Evolutionary conservation across 129 eudicot species (phyloP), one percentile per base, ranked within the genome.

Genomic region (Flaveria linearis): DNA sequence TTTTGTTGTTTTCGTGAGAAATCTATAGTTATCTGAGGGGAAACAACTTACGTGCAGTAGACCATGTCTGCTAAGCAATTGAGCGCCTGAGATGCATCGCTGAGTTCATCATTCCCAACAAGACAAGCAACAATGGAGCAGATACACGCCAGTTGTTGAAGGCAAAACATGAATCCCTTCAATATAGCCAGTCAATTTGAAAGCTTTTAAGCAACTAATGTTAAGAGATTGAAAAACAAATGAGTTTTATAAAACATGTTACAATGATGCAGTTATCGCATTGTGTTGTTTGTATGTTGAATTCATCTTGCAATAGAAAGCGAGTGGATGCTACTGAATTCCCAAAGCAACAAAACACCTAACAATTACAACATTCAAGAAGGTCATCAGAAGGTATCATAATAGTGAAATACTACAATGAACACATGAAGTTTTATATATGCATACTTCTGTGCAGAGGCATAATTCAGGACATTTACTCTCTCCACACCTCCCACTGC

Each of bases 261-360:
- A 93, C 98, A 81, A 93, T 91, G 69, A 93, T 93, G 91, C 98
- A 93, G 74, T 93, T 93, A 78, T 93, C 97, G 78, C 97, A 93
- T 81, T 85, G 85, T 4, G 98, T 91, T 33, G 98, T 93, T 82
- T 93, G 98, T 56, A 93, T 87, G 85, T 93, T 88, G 84, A 90
- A 93, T 78, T 93, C 91, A 79, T 93, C 98, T 82, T 93, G 98
- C 86, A 93, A 77, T 81, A 93, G 33, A 74, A 93, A 93, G 45
- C 97, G 91, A 16, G 98, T 93, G 3, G 97, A 93, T 71, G 98
- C 97, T 11, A 93, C 98, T 0, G 98, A 93, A 77, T 88, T 93
- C 49, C 85, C 92, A 75, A 93, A 93, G 85, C 98, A 91, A 16
- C 74, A 74, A 43, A 88, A 82, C 8, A 93, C 98, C 98, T 91